Evolutionary conservation across 208 protist genomes (phyloP).

Genomic region (Strigomonas galati): DNA sequence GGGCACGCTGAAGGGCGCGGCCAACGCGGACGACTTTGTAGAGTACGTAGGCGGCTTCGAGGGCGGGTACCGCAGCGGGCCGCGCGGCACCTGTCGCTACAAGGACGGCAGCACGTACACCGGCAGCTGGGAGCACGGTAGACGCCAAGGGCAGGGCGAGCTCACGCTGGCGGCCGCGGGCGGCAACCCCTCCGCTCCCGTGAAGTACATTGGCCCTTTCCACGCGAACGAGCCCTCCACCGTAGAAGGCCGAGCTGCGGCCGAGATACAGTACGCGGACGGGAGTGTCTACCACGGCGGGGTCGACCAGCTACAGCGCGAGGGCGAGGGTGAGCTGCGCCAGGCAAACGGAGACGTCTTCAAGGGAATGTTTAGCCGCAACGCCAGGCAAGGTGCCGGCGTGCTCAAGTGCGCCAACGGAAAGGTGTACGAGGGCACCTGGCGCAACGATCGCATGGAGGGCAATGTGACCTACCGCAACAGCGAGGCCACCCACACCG

Average conservation of each 20-base stretch:
- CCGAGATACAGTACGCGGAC: slow-evolving; percentile 61
- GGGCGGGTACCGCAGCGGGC: slow-evolving; percentile 48
- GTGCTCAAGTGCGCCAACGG: slow-evolving; percentile 37
- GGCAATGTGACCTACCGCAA: slow-evolving; percentile 11
- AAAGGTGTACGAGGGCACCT: slow-evolving; percentile 49
- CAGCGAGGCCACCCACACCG: neutral
- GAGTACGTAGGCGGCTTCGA: slow-evolving; percentile 71
- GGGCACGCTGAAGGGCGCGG: slow-evolving; percentile 47
- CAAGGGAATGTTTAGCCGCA: slow-evolving; percentile 45
- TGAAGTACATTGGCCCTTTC: slow-evolving; percentile 61
- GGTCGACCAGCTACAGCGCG: slow-evolving; percentile 40
- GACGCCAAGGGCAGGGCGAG: slow-evolving; percentile 65
- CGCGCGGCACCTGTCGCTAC: slow-evolving; percentile 60
- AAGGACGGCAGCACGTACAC: slow-evolving; percentile 72
- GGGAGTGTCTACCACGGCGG: slow-evolving; percentile 56
- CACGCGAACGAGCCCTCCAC: slow-evolving; percentile 32
- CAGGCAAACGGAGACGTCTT: slow-evolving; percentile 54
- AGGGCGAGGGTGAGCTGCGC: slow-evolving; percentile 55
- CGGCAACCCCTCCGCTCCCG: slow-evolving; percentile 11
- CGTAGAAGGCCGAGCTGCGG: slow-evolving; percentile 18
- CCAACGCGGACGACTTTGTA: slow-evolving; percentile 52
- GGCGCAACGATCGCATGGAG: slow-evolving; percentile 19
- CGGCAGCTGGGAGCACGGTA: slow-evolving; percentile 56
- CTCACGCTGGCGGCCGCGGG: slow-evolving; percentile 26
- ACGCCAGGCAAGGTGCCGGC: slow-evolving; percentile 52